Percentiles rank a stretch among this genome's conserved stretches.
These are phyloP conservation scores for Sporisorium exsertum DNA, from an alignment of 1,284 basidiomycete species.

Conservation along the genomic window DNA sequence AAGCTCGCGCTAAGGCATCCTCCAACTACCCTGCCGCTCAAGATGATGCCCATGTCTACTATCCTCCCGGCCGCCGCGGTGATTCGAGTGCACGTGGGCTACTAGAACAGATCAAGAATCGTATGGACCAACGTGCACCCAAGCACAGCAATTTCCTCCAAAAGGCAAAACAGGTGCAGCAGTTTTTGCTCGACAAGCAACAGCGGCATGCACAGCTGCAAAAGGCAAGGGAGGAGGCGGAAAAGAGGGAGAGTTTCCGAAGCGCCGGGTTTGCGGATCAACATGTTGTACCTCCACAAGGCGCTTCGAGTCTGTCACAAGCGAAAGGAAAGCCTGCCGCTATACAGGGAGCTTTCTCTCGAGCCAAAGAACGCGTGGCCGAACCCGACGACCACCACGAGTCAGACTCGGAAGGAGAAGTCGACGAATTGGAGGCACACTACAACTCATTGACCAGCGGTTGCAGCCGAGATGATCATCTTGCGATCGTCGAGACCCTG, in stretches of 20 bases:
- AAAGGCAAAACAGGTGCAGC: slow-evolving; percentile 41
- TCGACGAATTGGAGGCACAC: neutral
- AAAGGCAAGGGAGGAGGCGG: slow-evolving; percentile 19
- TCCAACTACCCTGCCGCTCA: slow-evolving; percentile 3
- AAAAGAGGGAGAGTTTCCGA: slow-evolving; percentile 19
- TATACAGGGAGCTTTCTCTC: slow-evolving; percentile 18
- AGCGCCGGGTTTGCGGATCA: slow-evolving; percentile 28
- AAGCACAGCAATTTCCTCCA: slow-evolving; percentile 34
- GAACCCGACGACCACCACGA: slow-evolving; percentile 6
- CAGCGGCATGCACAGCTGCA: slow-evolving; percentile 15
- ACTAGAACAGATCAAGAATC: slow-evolving; percentile 38
- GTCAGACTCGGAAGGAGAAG: neutral
- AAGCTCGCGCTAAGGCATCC: slow-evolving; percentile 25
- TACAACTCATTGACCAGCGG: neutral
- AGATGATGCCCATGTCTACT: slow-evolving; percentile 7
- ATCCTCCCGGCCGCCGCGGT: slow-evolving; percentile 22
- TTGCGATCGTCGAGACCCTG: slow-evolving; percentile 32
- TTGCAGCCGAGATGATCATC: slow-evolving; percentile 21
- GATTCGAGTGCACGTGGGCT: slow-evolving; percentile 23
- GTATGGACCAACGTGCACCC: slow-evolving; percentile 23
- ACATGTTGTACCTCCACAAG: neutral
- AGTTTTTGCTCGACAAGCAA: slow-evolving; percentile 43
- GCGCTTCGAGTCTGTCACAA: neutral
- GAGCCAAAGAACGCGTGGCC: slow-evolving; percentile 9
- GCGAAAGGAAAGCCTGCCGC: neutral